phyloP scores from a whole-genome alignment of 2,329 filamentous ascomycete genomes.

The Triangularia setosa region DNA sequence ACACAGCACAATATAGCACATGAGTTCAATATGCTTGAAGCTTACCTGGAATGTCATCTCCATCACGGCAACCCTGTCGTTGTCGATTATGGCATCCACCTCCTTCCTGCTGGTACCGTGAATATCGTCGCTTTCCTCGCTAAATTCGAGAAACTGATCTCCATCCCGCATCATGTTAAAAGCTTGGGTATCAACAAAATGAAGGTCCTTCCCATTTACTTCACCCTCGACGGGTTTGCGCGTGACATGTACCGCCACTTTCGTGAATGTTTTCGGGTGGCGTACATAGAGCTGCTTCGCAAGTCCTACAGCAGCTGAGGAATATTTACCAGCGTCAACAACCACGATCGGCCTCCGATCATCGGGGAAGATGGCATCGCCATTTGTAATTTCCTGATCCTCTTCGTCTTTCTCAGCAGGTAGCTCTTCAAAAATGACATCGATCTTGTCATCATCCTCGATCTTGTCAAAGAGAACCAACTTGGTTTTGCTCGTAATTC shows the following conservation, averaged over 20 bases:
- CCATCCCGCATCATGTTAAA: conserved; percentile 58
- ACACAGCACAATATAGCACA: background rate
- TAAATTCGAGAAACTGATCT: conserved; percentile 57
- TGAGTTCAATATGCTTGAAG: background rate
- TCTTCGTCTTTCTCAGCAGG: conserved; percentile 35
- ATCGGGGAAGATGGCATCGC: conserved; percentile 37
- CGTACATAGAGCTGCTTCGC: conserved; percentile 59
- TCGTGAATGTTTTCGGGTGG: conserved; percentile 62
- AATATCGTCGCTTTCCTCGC: conserved; percentile 44
- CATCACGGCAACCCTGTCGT: conserved; percentile 58
- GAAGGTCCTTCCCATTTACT: conserved; percentile 47
- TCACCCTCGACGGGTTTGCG: conserved; percentile 48
- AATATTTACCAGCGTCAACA: conserved; percentile 51
- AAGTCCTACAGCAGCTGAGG: conserved; percentile 56
- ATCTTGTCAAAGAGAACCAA: conserved; percentile 82
- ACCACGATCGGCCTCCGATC: conserved; percentile 60
- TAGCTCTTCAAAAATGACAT: conserved; percentile 48
- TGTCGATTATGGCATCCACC: conserved; percentile 48
- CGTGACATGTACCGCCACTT: conserved; percentile 53
- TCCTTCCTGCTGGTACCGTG: conserved; percentile 55
- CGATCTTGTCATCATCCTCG: conserved; percentile 72
- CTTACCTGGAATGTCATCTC: conserved; percentile 51
- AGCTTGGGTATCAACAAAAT: conserved; percentile 53
- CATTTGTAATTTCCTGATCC: conserved; percentile 19
- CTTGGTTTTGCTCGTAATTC: conserved; percentile 70